Evolutionary conservation across 139 green algal genomes (phyloP), one percentile per base, ranked within the genome.

Genomic region (Spirogloea muscicola): DNA sequence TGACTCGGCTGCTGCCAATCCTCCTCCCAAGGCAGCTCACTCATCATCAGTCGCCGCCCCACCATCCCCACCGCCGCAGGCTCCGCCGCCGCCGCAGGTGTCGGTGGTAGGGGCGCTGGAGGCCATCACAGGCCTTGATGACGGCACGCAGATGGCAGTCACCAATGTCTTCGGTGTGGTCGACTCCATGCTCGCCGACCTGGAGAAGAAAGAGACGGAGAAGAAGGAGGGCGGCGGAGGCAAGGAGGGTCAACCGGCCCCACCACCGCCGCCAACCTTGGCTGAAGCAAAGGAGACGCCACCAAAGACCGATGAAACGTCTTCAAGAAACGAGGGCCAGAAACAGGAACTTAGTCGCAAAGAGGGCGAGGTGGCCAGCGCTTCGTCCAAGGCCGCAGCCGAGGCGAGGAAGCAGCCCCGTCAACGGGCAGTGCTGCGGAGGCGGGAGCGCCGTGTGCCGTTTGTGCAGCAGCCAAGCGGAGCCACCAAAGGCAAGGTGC

Each of bases 71-170:
- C 31, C 52, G 5, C 6, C 7, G 40, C 52, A 31, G 6, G 52
- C 9, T 39, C 5, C 52, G 38, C 52, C 52, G 18, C 52, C 5
- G 52, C 29, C 43, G 27, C 59, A 68, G 59, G 29, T 68, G 18
- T 29, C 43, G 29, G 43, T 68, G 59, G 4, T 6, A 7, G 46
- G 41, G 25, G 59, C 59, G 9, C 41, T 68, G 59, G 59, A 68
- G 25, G 27, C 59, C 10, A 29, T 68, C 4, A 38, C 59, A 38
- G 59, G 62, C 40, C 13, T 72, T 27, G 62, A 72, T 36, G 62
- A 72, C 9, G 58, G 40, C 3, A 62, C 62, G 29, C 62, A 72
- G 9, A 72, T 72, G 62, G 62, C 62, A 3, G 62, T 72, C 4
- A 62, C 62, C 29, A 72, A 72, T 36, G 62, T 72, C 3, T 9